phyloP scores from a whole-genome alignment of 192 early-diverging fungal species.

The Umbelopsis ramanniana region DNA sequence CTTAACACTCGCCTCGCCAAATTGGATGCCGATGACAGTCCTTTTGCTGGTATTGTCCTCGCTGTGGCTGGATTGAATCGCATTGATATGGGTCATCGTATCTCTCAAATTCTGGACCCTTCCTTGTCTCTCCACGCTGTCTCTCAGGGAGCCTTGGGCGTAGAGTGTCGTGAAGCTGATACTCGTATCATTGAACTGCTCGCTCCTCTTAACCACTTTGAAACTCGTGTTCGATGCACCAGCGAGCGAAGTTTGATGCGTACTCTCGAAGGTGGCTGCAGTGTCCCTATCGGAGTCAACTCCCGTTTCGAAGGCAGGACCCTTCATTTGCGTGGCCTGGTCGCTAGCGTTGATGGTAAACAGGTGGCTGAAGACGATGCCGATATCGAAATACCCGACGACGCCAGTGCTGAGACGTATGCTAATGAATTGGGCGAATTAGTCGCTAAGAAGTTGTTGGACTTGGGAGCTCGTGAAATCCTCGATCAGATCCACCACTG shows the following conservation, averaged over 20 bases:
- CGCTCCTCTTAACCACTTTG: constrained; percentile 65
- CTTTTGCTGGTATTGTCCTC: constrained; percentile 80
- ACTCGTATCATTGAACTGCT: constrained; percentile 49
- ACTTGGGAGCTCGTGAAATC: constrained; percentile 42
- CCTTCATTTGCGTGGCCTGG: constrained; percentile 67
- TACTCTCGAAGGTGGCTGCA: constrained; percentile 92
- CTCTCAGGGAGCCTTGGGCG: constrained; percentile 88
- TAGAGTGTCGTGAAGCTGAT: constrained; percentile 83
- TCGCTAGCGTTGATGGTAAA: constrained; percentile 78
- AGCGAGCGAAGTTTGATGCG: constrained; percentile 90
- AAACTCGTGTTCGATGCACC: constrained; percentile 68
- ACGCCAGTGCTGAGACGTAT: constrained; percentile 35
- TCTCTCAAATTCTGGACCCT: constrained; percentile 68
- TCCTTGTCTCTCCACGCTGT: constrained; percentile 82
- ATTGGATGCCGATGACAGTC: constrained; percentile 74
- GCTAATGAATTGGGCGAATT: constrained; percentile 45
- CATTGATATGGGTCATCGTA: constrained; percentile 66
- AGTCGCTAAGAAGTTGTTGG: constrained; percentile 46
- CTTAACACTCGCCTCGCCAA: constrained; percentile 90
- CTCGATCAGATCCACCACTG: constrained; percentile 13
- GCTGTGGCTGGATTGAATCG: constrained; percentile 88
- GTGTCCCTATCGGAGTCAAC: constrained; percentile 90
- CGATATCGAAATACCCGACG: constrained; percentile 19
- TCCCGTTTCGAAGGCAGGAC: constrained; percentile 50
- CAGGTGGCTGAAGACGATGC: constrained; percentile 60